Evolutionary conservation across 164 flowering plant genomes (phyloP).

Genomic region (Vitis rupestris): DNA sequence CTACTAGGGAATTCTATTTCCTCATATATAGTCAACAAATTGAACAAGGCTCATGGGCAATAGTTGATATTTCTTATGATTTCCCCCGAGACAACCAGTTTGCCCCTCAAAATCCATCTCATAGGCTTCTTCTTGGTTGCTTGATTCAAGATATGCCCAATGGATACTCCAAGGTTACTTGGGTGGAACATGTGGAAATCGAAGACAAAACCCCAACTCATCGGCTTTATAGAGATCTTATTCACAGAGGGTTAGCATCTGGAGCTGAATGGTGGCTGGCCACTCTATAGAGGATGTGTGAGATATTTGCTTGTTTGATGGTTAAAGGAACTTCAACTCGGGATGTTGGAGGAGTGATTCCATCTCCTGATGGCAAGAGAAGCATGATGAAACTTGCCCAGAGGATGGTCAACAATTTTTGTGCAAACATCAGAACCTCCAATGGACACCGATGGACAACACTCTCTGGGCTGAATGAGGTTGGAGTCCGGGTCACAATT

Average conservation of each 20-base stretch:
- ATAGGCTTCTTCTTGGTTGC: slow-evolving; percentile 59
- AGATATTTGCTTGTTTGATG: slow-evolving; percentile 50
- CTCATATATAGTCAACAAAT: slow-evolving; percentile 50
- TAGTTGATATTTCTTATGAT: slow-evolving; percentile 52
- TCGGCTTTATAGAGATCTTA: slow-evolving; percentile 41
- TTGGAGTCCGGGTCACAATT: slow-evolving; percentile 48
- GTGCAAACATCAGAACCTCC: slow-evolving; percentile 48
- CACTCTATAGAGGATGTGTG: slow-evolving; percentile 56
- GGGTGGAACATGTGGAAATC: slow-evolving; percentile 67
- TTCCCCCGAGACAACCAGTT: slow-evolving; percentile 33
- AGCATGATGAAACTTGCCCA: slow-evolving; percentile 68
- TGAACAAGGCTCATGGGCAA: slow-evolving; percentile 45
- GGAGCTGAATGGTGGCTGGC: slow-evolving; percentile 66
- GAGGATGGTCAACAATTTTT: slow-evolving; percentile 56
- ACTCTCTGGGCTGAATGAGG: slow-evolving; percentile 38
- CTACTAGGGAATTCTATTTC: slow-evolving; percentile 41
- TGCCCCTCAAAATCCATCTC: slow-evolving; percentile 30
- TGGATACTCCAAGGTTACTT: slow-evolving; percentile 62
- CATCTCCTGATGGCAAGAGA: slow-evolving; percentile 50
- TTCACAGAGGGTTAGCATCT: slow-evolving; percentile 49
- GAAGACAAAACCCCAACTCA: slow-evolving; percentile 46
- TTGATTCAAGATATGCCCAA: slow-evolving; percentile 63
- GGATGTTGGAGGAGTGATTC: slow-evolving; percentile 61
- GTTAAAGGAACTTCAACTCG: slow-evolving; percentile 32
- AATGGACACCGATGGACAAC: slow-evolving; percentile 47